Evolutionary conservation across 2,329 filamentous ascomycete species (phyloP).

Genomic region (Nemania sp.): DNA sequence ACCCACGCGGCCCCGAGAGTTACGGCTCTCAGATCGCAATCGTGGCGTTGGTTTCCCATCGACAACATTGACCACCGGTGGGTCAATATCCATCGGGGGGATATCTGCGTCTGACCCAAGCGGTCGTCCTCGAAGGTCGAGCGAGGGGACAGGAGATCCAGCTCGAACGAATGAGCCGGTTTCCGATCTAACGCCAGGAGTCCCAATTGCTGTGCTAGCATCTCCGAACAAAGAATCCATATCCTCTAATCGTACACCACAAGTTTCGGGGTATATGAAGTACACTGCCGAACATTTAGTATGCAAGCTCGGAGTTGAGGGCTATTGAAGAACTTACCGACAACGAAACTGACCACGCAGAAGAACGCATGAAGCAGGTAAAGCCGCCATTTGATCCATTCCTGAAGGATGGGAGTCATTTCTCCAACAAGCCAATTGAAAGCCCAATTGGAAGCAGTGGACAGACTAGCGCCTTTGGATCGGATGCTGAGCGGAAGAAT

Average conservation of each 20-base stretch:
- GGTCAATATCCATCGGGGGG: conserved; percentile 80
- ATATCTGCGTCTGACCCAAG: conserved; percentile 68
- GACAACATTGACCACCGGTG: conserved; percentile 63
- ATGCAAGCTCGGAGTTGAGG: neutral
- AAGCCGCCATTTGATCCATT: conserved; percentile 88
- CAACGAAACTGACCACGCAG: conserved; percentile 90
- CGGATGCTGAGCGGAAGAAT: conserved; percentile 95
- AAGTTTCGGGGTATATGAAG: conserved; percentile 96
- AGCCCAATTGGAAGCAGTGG: conserved; percentile 96
- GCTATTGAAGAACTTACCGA: conserved; percentile 69
- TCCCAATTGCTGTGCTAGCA: conserved; percentile 77
- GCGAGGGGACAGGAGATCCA: conserved; percentile 78
- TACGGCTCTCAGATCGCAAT: conserved; percentile 39
- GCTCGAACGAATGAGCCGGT: conserved; percentile 78
- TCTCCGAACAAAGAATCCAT: conserved; percentile 97
- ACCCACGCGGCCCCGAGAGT: conserved; percentile 46
- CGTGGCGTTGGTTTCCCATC: conserved; percentile 52
- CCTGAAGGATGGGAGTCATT: conserved; percentile 90
- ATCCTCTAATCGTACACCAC: conserved; percentile 91
- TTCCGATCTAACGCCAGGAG: conserved; percentile 74
- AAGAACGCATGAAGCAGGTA: conserved; percentile 97
- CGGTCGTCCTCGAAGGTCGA: conserved; percentile 65
- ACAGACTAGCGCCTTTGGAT: conserved; percentile 94
- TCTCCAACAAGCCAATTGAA: conserved; percentile 98
- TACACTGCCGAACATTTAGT: conserved; percentile 67